Percentiles rank a stretch among this genome's conserved stretches.
Conservation (phyloP, 768 basidiomycete species). For the Podaxis sp. region DNA sequence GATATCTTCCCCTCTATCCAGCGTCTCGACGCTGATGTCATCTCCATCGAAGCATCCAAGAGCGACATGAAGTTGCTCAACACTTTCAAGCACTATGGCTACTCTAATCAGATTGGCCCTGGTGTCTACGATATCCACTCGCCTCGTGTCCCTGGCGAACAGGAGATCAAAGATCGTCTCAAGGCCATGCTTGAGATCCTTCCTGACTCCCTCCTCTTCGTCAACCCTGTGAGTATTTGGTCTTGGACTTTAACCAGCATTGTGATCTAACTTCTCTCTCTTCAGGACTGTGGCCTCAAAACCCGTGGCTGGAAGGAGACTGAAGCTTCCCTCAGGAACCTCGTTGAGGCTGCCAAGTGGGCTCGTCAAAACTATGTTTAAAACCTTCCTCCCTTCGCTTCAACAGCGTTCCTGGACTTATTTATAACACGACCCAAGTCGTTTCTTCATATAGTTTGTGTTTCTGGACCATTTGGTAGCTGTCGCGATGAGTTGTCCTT, state of each 20-base stretch:
- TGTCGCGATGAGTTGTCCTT: slow-evolving; percentile 28
- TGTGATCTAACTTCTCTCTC: slow-evolving; percentile 3
- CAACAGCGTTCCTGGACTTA: slow-evolving; percentile 84
- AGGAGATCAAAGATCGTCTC: slow-evolving; percentile 94
- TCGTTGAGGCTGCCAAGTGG: slow-evolving; percentile 91
- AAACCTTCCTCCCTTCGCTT: slow-evolving; percentile 60
- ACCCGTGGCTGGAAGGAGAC: slow-evolving; percentile 99
- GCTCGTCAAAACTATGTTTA: slow-evolving; percentile 81
- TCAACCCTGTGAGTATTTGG: slow-evolving; percentile 69
- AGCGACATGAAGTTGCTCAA: slow-evolving; percentile 95
- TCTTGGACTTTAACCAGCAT: background rate
- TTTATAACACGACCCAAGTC: slow-evolving; percentile 27
- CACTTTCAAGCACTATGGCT: slow-evolving; percentile 93
- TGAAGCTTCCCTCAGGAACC: slow-evolving; percentile 80
- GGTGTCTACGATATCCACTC: slow-evolving; percentile 99
- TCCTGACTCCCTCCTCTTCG: slow-evolving; percentile 74
- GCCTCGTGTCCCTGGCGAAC: slow-evolving; percentile 89
- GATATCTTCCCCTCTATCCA: slow-evolving; percentile 98
- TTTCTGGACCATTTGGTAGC: slow-evolving; percentile 51
- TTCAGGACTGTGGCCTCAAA: slow-evolving; percentile 92
- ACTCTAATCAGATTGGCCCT: slow-evolving; percentile 96
- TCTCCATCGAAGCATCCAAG: slow-evolving; percentile 98
- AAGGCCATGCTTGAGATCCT: slow-evolving; percentile 79
- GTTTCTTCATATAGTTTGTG: slow-evolving; percentile 20
- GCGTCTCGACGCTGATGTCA: slow-evolving; percentile 96